phyloP scores from a whole-genome alignment of 2,329 filamentous ascomycete genomes.

The Penicillium sp. region DNA sequence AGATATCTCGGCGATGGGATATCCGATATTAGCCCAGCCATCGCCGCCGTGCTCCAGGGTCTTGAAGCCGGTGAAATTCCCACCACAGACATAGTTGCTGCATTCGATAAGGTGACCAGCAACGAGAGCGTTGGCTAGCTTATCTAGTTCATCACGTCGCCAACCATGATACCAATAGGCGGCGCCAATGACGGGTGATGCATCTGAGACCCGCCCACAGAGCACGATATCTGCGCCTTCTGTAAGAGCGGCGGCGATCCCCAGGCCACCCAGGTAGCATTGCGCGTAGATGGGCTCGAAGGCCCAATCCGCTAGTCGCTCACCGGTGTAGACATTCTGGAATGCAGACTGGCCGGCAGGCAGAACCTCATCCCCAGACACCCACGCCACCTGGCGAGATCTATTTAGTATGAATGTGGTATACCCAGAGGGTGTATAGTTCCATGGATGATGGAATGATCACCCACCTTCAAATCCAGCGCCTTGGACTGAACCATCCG shows the following conservation, averaged over 20 bases:
- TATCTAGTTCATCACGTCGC: conserved; percentile 36
- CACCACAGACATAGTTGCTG: conserved; percentile 45
- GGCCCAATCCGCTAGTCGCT: conserved; percentile 32
- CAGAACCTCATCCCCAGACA: conserved; percentile 49
- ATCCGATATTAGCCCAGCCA: conserved; percentile 48
- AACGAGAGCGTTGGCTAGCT: conserved; percentile 42
- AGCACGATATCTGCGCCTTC: conserved; percentile 47
- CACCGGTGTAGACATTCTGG: conserved; percentile 42
- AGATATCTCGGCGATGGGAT: conserved; percentile 48
- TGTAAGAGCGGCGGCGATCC: conserved; percentile 40
- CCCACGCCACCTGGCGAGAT: conserved; percentile 42
- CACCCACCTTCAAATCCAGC: conserved; percentile 40
- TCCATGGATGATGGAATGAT: no score
- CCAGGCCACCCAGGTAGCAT: conserved; percentile 42
- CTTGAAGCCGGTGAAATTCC: conserved; percentile 47
- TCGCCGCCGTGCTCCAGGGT: conserved; percentile 28
- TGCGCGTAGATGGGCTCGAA: conserved; percentile 35
- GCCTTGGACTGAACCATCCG: conserved; percentile 39
- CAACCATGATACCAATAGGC: conserved; percentile 47
- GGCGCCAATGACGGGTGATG: conserved; percentile 44
- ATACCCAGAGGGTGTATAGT: background rate
- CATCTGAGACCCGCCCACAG: conserved; percentile 47
- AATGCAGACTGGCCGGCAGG: conserved; percentile 35
- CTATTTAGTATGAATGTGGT: background rate
- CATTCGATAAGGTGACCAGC: conserved; percentile 43